These are phyloP conservation scores for Cyclotella sp. DNA, from an alignment of 108 stramenopile species.

Conservation along the genomic window DNA sequence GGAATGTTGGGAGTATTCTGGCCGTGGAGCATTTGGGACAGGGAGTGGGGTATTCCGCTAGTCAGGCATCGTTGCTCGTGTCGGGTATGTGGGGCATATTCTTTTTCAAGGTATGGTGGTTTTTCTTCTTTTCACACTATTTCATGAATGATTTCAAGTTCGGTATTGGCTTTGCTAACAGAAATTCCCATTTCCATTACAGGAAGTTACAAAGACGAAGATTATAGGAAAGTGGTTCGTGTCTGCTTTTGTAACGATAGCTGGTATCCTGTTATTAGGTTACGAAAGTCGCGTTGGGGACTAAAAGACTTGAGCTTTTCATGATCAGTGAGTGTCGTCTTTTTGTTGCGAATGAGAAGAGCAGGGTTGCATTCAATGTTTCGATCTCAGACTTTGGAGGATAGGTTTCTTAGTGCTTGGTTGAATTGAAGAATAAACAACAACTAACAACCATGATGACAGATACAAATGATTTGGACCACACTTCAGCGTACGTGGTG, in stretches of 20 bases:
- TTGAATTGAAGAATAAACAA: too few relatives aligned
- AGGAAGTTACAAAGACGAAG: slow-evolving; percentile 60
- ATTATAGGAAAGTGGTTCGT: slow-evolving; percentile 73
- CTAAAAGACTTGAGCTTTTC: neutral
- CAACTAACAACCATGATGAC: too few relatives aligned
- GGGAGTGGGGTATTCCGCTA: slow-evolving; percentile 78
- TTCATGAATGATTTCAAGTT: neutral
- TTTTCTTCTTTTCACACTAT: too few relatives aligned
- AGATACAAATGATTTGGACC: too few relatives aligned
- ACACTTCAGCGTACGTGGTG: too few relatives aligned
- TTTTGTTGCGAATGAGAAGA: too few relatives aligned
- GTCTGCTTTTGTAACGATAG: slow-evolving; percentile 67
- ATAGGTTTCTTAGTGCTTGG: too few relatives aligned
- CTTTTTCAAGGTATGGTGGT: slow-evolving; percentile 51
- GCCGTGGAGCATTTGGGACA: slow-evolving; percentile 79
- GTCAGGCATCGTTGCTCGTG: slow-evolving; percentile 41
- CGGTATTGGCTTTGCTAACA: neutral
- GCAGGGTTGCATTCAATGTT: too few relatives aligned
- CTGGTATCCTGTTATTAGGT: slow-evolving; percentile 74
- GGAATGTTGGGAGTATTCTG: slow-evolving; percentile 79
- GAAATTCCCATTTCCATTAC: neutral
- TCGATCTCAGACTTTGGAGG: too few relatives aligned
- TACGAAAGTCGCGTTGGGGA: slow-evolving; percentile 50
- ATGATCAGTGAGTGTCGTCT: too few relatives aligned
- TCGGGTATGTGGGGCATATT: slow-evolving; percentile 85